A percentile compares a stretch with the other conserved stretches of the same genome.
Evolutionary conservation across 129 eudicot genomes (phyloP).

Genomic region (Artemisia annua): DNA sequence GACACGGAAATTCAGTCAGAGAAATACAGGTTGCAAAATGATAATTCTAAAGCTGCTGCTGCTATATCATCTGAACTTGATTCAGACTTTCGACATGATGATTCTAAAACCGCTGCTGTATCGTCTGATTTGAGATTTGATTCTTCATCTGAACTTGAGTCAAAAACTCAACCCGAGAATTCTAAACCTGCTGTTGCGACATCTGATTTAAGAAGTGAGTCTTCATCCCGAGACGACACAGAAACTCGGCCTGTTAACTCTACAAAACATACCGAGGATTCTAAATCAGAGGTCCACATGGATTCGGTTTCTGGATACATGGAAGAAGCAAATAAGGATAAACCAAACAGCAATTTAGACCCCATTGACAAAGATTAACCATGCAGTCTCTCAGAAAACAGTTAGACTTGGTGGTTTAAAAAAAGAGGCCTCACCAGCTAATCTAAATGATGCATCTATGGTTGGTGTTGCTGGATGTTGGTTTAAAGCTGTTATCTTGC

Average conservation of each 20-base stretch:
- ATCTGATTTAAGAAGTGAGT: background rate
- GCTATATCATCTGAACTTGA: too few species aligned
- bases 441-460: slow-evolving; percentile 17
- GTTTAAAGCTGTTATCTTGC: slow-evolving; percentile 19
- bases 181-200: background rate
- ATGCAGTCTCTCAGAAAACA: background rate
- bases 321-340: slow-evolving; percentile 27
- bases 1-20: too few species aligned
- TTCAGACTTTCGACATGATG: background rate
- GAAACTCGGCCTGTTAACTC: slow-evolving; percentile 33
- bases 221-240: slow-evolving; percentile 16
- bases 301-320: slow-evolving; percentile 32
- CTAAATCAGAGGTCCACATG: slow-evolving; percentile 25
- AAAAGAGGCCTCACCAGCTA: slow-evolving; percentile 5
- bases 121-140: background rate
- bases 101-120: background rate
- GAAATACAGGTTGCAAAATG: too few species aligned
- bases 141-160: slow-evolving; percentile 17
- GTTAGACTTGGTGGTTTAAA: slow-evolving; percentile 11
- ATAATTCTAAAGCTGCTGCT: too few species aligned
- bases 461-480: slow-evolving; percentile 15
- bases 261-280: slow-evolving; percentile 27
- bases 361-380: slow-evolving; percentile 20
- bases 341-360: slow-evolving; percentile 13
- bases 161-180: too few species aligned